Evolutionary conservation across 352 stramenopile species (phyloP), one percentile per base, ranked within the genome.

Genomic region (Blastocystis sp.): DNA sequence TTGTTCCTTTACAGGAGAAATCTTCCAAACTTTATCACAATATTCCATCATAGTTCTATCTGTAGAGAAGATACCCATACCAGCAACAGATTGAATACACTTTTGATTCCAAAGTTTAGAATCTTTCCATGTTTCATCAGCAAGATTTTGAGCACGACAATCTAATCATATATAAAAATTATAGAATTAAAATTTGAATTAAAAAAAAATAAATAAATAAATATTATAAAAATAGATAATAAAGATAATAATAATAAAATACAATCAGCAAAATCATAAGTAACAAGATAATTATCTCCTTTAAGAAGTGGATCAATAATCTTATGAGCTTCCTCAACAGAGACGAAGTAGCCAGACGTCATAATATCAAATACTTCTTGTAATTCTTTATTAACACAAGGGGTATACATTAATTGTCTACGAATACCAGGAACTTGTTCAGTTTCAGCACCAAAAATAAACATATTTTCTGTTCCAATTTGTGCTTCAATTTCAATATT

Each of bases 401-500:
- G 65, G n/a, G 40, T 31, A 9, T 42, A 49, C 31, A 40, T 55
- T 16, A 27, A 10, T 28, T 55, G 44, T 10, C 45, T 48, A 35
- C 31, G 23, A 28, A 44, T 5, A 4, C 36, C 21, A 6, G 27
- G 25, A 37, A 55, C 23, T 3, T 57, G 24, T 2, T 62, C 7
- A 4, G 58, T 13, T 34, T 6, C 11, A 18, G 25, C 58, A 5
- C 62, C 62, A 39, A 68, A 68, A 10, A 67, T 4, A 49, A 68
- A 71, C 28, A 72, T 18, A 31, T 72, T 70, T 6, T 70, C 31
- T 10, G 37, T 13, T 10, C 66, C 67, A 9, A 70, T 27, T 28
- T 71, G 48, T n/a, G 58, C 35, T 2, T 35, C 56, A 32, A 72
- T 71, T 32, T 71, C 67, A 18, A 72, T 55, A 32, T 68, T 70